phyloP scores from a whole-genome alignment of 163 green algal species.

The Chlamydomonas reinhardtii region DNA sequence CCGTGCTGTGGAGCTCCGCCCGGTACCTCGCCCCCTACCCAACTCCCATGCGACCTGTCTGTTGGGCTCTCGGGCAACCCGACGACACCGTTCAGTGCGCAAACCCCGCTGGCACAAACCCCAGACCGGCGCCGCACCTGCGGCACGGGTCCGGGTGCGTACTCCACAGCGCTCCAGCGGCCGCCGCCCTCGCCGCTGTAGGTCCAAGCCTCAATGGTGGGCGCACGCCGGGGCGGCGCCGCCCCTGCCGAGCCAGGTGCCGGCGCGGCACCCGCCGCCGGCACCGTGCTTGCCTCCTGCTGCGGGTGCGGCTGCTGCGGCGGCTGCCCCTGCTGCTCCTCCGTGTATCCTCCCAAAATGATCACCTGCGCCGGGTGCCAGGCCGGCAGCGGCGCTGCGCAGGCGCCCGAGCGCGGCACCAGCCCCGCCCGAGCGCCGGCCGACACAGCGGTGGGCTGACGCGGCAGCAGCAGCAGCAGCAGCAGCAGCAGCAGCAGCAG shows the following conservation, averaged over 20 bases:
- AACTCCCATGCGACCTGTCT: no score
- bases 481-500: no score
- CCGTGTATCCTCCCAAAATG: conserved; percentile 65
- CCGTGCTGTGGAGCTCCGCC: no score
- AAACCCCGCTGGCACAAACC: no score
- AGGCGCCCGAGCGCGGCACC: conserved; percentile 56
- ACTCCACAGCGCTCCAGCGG: conserved; percentile 51
- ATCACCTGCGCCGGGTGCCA: conserved; percentile 52
- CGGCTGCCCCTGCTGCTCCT: conserved; percentile 10
- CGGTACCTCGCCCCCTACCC: no score
- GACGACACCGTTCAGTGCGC: no score
- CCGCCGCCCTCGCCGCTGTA: conserved; percentile 27
- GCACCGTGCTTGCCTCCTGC: no score
- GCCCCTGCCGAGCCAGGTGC: no score
- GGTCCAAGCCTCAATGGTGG: conserved; percentile 62
- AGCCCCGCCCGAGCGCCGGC: background rate
- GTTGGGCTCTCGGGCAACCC: no score
- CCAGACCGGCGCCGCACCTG: no score
- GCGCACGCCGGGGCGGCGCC: background rate
- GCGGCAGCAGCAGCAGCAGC: no score
- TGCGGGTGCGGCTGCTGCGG: background rate
- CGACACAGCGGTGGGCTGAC: background rate
- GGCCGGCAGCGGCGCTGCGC: conserved; percentile 42
- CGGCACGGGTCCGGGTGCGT: conserved; percentile 30
- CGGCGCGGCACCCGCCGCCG: no score